Evolutionary conservation across 23 red algal genomes (phyloP).

Genomic region (Pyropia yezoensis): DNA sequence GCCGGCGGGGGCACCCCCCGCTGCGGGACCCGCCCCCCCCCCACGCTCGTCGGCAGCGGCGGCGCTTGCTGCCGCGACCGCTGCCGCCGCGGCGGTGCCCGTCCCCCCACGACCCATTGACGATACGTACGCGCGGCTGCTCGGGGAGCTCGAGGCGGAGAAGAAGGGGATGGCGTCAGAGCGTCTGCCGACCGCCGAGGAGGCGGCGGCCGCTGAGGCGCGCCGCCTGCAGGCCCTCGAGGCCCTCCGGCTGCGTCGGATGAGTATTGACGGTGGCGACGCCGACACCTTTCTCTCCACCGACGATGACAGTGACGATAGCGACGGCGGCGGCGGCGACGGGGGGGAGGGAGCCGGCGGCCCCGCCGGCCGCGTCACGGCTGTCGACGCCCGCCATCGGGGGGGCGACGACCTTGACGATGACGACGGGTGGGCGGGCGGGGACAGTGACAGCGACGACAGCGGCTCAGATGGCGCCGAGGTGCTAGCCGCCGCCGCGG

Average conservation of each 20-base stretch:
- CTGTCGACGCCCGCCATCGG: not conserved
- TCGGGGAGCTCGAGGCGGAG: not conserved
- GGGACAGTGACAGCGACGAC: not conserved
- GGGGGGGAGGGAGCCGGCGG: not conserved
- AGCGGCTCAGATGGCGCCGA: no score
- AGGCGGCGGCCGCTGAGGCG: not conserved
- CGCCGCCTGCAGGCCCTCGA: not conserved
- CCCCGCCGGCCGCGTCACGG: not conserved
- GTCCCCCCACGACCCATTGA: no score
- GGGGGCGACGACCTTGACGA: slow-evolving; percentile 4
- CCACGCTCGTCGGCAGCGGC: no score
- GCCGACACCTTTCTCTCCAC: not conserved
- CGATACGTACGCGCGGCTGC: not conserved
- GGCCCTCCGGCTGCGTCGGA: not conserved
- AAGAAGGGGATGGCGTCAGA: not conserved
- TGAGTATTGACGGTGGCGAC: not conserved
- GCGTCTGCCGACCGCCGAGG: not conserved
- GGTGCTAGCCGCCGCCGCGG: no score
- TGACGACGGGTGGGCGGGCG: not conserved
- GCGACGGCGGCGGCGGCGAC: not conserved
- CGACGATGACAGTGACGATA: not conserved
- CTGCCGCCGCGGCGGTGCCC: no score
- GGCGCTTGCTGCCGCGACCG: no score
- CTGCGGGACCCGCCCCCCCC: no score
- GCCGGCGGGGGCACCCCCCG: no score